Evolutionary conservation across 768 basidiomycete species (phyloP), one percentile per base, ranked within the genome.

Genomic region (Candolleomyces eurysporus): DNA sequence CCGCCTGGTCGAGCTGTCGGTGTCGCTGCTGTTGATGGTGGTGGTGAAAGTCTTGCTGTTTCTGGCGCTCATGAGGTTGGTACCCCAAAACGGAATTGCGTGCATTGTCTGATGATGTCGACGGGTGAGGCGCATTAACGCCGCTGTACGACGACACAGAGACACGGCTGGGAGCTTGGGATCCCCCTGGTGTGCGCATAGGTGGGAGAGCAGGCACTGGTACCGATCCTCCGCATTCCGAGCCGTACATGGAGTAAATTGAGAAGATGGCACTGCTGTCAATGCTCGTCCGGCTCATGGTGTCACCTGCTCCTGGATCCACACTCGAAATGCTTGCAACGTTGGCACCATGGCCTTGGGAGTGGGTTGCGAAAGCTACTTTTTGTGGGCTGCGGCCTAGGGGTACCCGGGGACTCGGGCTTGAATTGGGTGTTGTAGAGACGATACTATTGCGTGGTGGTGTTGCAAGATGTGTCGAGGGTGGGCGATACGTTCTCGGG

Each of bases 211-310:
- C 49, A 14, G 31, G 32, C 32, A 39, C 52, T 39, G 31, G 16
- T 9, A 19, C 32, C 21, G 57, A 22, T 48, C 26, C 57, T 13
- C 57, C 57, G 8, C n/a, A 31, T 14, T 21, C 59, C 45, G 59
- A 61, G 26, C 60, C 60, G 50, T 61, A 61, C 60, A 61, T 61
- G 17, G 60, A 61, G 22, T 61, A 61, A 6, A 61, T 61, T 17
- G 60, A 61, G 46, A 56, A 61, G 17, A 61, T 46, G 32, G 60
- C 60, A 26, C 53, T 14, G 52, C 52, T 54, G 32, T 54, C 52
- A 9, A 39, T 21, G 52, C 52, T 54, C 31, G 52, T 32, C 10
- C 52, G 11, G 9, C 52, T 31, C 13, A 21, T 22, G 16, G n/a
- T 26, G 14, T 51, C 49, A 30, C 30, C 49, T 30, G 36, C 36